A percentile compares a stretch with the other conserved stretches of the same genome.
phyloP scores from a whole-genome alignment of 495 filamentous ascomycete genomes.

The Podospora sp. region DNA sequence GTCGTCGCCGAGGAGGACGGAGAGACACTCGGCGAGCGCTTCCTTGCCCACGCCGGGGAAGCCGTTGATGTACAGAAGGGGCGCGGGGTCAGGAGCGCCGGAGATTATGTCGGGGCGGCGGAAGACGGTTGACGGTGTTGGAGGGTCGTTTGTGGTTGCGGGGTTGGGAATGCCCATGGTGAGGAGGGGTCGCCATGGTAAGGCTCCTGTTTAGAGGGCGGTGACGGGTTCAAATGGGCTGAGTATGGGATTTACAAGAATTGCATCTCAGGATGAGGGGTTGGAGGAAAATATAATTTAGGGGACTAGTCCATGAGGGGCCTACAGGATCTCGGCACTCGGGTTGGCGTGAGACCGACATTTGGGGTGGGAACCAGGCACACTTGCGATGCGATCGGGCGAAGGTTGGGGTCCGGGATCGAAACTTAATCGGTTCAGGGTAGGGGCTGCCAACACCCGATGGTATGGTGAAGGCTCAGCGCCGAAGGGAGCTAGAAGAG shows the following conservation, averaged over 20 bases:
- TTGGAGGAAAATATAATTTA: too few species aligned
- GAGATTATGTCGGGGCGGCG: slow-evolving; percentile 3
- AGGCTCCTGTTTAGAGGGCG: too few species aligned
- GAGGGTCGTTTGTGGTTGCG: background rate
- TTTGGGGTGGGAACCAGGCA: too few species aligned
- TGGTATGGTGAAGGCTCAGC: background rate
- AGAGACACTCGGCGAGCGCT: slow-evolving; percentile 33
- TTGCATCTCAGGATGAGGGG: too few species aligned
- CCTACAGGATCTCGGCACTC: too few species aligned
- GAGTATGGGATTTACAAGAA: too few species aligned
- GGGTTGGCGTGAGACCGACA: too few species aligned
- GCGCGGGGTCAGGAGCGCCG: slow-evolving; percentile 24
- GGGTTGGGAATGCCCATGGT: background rate
- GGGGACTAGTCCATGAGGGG: too few species aligned
- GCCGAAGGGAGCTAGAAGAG: background rate
- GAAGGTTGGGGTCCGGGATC: background rate
- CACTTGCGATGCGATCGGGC: background rate
- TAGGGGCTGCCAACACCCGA: background rate
- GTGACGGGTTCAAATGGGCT: too few species aligned
- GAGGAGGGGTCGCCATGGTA: too few species aligned
- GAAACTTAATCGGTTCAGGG: background rate
- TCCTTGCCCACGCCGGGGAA: slow-evolving; percentile 35
- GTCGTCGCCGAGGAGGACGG: slow-evolving; percentile 29
- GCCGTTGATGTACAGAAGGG: slow-evolving; percentile 38
- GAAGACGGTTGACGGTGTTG: background rate